These are phyloP conservation scores for Ogataea methanolica DNA, from an alignment of 805 yeast species.

Conservation along the genomic window DNA sequence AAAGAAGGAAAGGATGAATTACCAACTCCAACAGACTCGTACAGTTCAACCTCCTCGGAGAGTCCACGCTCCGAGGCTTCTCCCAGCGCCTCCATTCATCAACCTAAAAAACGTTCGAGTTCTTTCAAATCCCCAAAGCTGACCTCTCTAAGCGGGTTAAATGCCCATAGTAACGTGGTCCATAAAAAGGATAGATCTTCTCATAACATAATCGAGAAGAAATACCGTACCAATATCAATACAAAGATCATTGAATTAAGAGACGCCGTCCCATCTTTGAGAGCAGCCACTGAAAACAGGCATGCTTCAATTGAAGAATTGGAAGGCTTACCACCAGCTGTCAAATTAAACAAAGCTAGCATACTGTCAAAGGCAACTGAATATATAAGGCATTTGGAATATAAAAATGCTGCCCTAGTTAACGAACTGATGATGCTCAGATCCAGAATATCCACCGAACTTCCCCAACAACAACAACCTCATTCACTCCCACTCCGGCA, in stretches of 20 bases:
- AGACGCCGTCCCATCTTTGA: conserved; percentile 73
- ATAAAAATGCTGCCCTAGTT: conserved; percentile 46
- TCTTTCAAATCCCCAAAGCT: conserved; percentile 11
- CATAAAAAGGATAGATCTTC: conserved; percentile 51
- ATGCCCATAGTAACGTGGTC: no score
- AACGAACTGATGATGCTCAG: conserved; percentile 50
- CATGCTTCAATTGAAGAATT: conserved; percentile 38
- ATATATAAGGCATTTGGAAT: conserved; percentile 69
- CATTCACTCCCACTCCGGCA: background rate
- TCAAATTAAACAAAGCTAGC: conserved; percentile 73
- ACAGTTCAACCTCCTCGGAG: no score
- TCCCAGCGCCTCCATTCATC: no score
- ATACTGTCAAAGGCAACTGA: conserved; percentile 76
- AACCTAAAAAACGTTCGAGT: background rate
- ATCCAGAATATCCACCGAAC: conserved; percentile 9
- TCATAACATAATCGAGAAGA: conserved; percentile 78
- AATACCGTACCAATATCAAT: conserved; percentile 74
- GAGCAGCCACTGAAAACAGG: conserved; percentile 48
- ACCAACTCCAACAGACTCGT: conserved; percentile 15
- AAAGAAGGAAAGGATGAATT: conserved; percentile 1
- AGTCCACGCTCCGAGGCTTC: no score
- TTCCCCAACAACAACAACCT: conserved; percentile 1
- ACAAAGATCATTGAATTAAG: conserved; percentile 63
- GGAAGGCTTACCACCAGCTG: conserved; percentile 74
- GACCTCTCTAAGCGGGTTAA: background rate